phyloP scores from a whole-genome alignment of 257 asterid species.

The Solanum bulbocastanum region DNA sequence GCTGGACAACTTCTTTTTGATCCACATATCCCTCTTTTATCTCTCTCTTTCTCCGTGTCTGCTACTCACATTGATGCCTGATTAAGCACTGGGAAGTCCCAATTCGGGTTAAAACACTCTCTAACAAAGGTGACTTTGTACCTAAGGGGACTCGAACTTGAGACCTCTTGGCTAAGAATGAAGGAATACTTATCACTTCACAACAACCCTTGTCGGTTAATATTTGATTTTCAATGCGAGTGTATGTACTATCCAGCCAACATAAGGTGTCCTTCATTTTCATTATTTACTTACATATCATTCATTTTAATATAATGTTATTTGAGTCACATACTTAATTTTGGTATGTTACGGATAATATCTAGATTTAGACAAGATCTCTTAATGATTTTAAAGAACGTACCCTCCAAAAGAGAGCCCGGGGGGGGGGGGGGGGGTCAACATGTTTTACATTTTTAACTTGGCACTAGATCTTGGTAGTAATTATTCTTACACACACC shows the following conservation, averaged over 20 bases:
- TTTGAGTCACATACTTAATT: neutral
- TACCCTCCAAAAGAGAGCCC: neutral
- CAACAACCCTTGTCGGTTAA: neutral
- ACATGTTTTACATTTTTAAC: neutral
- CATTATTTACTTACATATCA: neutral
- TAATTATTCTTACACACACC: neutral
- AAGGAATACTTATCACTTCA: too few species aligned
- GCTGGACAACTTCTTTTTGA: neutral
- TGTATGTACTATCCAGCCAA: neutral
- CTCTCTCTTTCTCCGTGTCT: neutral
- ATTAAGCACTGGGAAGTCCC: neutral
- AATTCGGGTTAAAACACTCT: neutral
- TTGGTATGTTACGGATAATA: neutral
- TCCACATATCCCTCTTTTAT: neutral
- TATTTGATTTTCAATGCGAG: neutral
- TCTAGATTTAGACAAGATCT: neutral
- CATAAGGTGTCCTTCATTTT: neutral
- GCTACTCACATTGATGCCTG: neutral
- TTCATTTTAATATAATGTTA: neutral
- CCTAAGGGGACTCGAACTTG: neutral
- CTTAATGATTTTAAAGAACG: neutral
- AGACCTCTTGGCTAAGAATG: neutral
- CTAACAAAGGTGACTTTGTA: neutral
- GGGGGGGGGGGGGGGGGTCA: neutral
- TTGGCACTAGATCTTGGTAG: neutral